Evolutionary conservation across 2,329 filamentous ascomycete genomes (phyloP).

Genomic region (Pseudogymnoascus sp.): DNA sequence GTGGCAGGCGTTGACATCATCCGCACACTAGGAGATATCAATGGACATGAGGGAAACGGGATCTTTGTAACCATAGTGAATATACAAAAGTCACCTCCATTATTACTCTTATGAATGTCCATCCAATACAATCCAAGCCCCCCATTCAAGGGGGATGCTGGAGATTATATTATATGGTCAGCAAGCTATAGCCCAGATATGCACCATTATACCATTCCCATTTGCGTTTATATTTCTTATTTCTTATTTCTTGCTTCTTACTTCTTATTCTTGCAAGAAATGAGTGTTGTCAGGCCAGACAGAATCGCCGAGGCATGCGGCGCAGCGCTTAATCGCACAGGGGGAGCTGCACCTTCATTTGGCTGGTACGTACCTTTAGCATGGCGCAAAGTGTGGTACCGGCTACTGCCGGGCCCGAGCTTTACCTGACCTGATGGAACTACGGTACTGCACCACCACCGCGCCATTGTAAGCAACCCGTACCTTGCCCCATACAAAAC

Average conservation of each 20-base stretch:
- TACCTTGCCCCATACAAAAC: constrained; percentile 1
- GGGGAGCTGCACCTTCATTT: background rate
- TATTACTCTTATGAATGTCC: background rate
- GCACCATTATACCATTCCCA: background rate
- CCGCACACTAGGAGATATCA: background rate
- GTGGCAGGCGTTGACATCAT: constrained; percentile 5
- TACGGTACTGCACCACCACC: background rate
- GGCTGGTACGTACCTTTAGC: background rate
- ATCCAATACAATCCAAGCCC: background rate
- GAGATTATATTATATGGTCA: background rate
- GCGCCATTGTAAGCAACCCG: background rate
- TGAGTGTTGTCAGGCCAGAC: background rate
- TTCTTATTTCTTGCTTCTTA: background rate
- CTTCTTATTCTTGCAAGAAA: background rate
- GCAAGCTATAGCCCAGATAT: background rate
- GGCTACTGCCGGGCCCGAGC: constrained; percentile 1
- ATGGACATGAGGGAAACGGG: background rate
- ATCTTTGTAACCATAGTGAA: constrained; percentile 4
- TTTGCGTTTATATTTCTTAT: background rate
- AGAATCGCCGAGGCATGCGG: background rate
- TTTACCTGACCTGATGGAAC: background rate
- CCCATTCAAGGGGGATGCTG: background rate
- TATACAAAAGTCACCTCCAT: constrained; percentile 1
- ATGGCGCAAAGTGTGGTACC: background rate
- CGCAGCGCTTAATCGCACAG: background rate